Base-by-base conservation (phyloP, 1,139 yeast genomes). In the Debaryomyces subglobosus region DNA sequence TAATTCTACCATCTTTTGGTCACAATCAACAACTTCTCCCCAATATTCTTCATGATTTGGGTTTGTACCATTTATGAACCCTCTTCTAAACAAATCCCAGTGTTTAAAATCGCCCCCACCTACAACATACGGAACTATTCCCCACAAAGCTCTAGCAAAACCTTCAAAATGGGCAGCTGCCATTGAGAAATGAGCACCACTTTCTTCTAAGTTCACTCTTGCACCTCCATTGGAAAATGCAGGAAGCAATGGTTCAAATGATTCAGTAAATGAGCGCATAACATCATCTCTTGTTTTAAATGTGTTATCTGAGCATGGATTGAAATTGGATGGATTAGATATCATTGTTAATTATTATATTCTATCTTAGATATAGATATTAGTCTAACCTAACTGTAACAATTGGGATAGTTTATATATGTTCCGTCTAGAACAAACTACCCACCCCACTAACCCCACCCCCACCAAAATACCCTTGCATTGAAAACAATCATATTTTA, bases 131-230 rank as follows among this genome's bases (percentile, higher is more conserved):
- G 68, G 65, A 1, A 62, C 67, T 24, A 62, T 53, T 16, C 68
- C 68, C 67, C 66, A 64, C 36, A 64, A 43, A 3, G 66, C 64
- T 36, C 68, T 49, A 6, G 64, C 56, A 42, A 59, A 64, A 2
- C 68, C 68, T 48, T 64, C 68, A n/a, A 64, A 47, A 13, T 57
- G 56, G 8, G 62, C 59, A 4, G 65, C 63, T 18, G 50, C 53
- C n/a, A 49, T 42, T 34, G 54, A 53, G 46, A 60, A 63, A 29
- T 46, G 47, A 6, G 65, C 63, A 1, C 58, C 65, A 23, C 57
- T 37, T 18, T 45, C 46, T 15, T 25, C 39, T 10, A 53, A 27
- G 30, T 44, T 42, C 4, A 53, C 53, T 8, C 56, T 18, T 9
- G 51, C 49, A 20, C 48, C 42, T 34, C 49, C 50, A 8, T 21